Percentiles rank a stretch among this genome's conserved stretches.
Evolutionary conservation across 176 grass and related monocot species (phyloP).

Genomic region (Saccharum officinarum): DNA sequence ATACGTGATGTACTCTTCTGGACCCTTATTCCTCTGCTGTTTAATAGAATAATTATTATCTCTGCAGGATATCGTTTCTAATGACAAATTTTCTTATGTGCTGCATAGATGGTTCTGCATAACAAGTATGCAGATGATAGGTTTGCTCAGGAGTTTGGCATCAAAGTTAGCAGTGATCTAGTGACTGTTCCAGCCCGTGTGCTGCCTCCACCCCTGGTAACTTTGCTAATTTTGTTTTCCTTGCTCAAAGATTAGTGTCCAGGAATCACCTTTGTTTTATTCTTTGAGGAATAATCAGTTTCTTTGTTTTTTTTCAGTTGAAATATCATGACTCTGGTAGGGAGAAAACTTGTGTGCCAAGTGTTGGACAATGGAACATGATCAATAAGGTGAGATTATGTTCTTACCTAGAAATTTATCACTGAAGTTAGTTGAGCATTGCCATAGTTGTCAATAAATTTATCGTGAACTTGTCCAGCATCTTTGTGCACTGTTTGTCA

Average conservation of each 20-base stretch:
- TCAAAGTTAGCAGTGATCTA: slow-evolving; percentile 51
- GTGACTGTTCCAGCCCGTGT: slow-evolving; percentile 65
- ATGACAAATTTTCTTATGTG: neutral
- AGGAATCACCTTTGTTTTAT: neutral
- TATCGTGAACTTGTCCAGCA: neutral
- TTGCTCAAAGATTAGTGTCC: neutral
- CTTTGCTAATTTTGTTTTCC: neutral
- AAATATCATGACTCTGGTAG: slow-evolving; percentile 70
- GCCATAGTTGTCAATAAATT: neutral
- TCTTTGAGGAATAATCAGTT: neutral
- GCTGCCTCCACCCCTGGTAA: slow-evolving; percentile 67
- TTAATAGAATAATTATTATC: neutral
- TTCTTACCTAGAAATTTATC: neutral
- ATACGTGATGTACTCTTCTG: slow-evolving; percentile 53
- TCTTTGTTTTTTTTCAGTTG: slow-evolving; percentile 48
- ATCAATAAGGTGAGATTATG: slow-evolving; percentile 62
- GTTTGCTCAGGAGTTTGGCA: slow-evolving; percentile 69
- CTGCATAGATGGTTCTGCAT: slow-evolving; percentile 57
- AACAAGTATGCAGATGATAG: slow-evolving; percentile 68
- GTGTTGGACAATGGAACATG: slow-evolving; percentile 92
- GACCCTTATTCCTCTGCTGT: neutral
- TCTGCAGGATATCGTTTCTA: neutral
- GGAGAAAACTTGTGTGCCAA: slow-evolving; percentile 65
- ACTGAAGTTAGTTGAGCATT: neutral
- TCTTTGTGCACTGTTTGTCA: neutral